Evolutionary conservation across 164 flowering plant genomes (phyloP).

Genomic region (Pachysandra terminalis): DNA sequence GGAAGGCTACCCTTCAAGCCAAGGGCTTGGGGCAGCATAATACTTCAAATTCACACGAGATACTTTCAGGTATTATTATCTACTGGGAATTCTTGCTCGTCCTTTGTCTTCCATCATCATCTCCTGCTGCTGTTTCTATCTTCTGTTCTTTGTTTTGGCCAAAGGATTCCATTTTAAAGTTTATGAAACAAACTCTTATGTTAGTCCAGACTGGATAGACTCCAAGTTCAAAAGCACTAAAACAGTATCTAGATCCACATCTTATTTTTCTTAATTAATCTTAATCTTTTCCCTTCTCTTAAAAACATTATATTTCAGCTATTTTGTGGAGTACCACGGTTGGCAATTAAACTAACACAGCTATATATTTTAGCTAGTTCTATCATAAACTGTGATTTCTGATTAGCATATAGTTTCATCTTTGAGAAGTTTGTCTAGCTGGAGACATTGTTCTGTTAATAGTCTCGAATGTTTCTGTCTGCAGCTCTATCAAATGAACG

Average conservation of each 20-base stretch:
- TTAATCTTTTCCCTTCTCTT: not conserved
- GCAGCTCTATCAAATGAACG: conserved; percentile 46
- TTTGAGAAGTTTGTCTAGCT: not conserved
- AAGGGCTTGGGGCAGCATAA: conserved; percentile 45
- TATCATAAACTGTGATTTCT: not conserved
- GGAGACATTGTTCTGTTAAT: not conserved
- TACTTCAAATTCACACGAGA: conserved; percentile 27
- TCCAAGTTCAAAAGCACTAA: not conserved
- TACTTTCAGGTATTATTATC: conserved; percentile 29
- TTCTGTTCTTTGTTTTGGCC: not conserved
- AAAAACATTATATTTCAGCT: not conserved
- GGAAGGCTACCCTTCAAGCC: conserved; percentile 53
- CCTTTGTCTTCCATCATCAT: not conserved
- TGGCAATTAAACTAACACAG: not conserved
- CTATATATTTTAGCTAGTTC: not conserved
- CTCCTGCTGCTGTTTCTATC: too few species aligned
- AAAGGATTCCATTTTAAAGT: not conserved
- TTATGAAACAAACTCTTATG: not conserved
- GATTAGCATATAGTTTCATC: not conserved
- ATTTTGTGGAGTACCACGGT: not conserved
- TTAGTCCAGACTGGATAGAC: not conserved
- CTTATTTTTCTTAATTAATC: too few species aligned
- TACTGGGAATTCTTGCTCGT: not conserved
- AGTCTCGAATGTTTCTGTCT: conserved; percentile 5
- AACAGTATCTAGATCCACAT: not conserved